These are phyloP conservation scores for Apiospora rasikravindrae DNA, from an alignment of 2,329 filamentous ascomycete species.

Conservation along the genomic window DNA sequence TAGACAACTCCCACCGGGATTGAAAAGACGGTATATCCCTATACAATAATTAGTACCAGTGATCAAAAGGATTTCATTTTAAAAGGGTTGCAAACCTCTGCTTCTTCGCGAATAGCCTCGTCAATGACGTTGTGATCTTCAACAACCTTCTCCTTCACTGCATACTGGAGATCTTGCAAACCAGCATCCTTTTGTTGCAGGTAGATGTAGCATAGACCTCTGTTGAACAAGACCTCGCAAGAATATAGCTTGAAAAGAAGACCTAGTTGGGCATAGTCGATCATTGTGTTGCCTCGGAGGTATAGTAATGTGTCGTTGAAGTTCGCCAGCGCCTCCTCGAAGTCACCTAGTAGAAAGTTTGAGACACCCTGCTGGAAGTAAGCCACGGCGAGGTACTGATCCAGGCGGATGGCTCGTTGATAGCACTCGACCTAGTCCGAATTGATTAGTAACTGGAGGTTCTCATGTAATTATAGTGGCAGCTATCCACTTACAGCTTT, in stretches of 20 bases:
- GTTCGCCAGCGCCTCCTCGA: constrained; percentile 95
- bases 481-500: constrained; percentile 73
- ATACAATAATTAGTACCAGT: constrained; percentile 34
- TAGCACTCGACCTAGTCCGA: constrained; percentile 83
- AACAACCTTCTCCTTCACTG: constrained; percentile 94
- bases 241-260: constrained; percentile 96
- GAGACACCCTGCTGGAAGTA: constrained; percentile 99
- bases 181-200: constrained; percentile 89
- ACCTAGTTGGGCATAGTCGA: constrained; percentile 96
- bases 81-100: constrained; percentile 67
- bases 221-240: constrained; percentile 97
- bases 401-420: constrained; percentile 85
- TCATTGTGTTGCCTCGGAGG: constrained; percentile 92
- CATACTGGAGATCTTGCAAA: constrained; percentile 88
- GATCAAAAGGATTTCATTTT: not conserved
- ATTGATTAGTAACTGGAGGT: constrained; percentile 28
- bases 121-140: constrained; percentile 98
- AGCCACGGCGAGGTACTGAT: constrained; percentile 94
- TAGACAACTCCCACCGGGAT: constrained; percentile 97
- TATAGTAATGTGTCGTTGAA: constrained; percentile 98
- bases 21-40: constrained; percentile 98
- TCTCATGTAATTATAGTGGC: not conserved
- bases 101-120: constrained; percentile 91
- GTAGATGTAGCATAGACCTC: constrained; percentile 96
- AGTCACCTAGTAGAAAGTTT: constrained; percentile 95